Conservation (phyloP, 495 filamentous ascomycete species). For the Parmelia sp. region DNA sequence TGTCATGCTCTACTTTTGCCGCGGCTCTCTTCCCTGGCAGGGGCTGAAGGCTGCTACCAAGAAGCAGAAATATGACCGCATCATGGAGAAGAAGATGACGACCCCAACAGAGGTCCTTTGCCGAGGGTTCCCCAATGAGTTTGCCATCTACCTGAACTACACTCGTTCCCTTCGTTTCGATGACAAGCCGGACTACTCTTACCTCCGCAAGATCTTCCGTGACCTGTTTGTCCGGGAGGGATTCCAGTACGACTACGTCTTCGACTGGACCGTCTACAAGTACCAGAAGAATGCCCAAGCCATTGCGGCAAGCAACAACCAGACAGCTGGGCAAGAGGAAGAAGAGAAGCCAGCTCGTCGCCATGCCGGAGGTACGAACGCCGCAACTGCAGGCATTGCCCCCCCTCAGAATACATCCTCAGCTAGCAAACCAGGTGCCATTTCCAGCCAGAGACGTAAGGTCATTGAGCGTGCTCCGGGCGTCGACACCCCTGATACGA, state of each 20-base stretch:
- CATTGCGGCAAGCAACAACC: conserved; percentile 67
- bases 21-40: conserved; percentile 98
- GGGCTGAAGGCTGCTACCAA: conserved; percentile 99
- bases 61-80: conserved; percentile 99
- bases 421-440: conserved; percentile 62
- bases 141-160: conserved; percentile 99
- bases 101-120: conserved; percentile 98
- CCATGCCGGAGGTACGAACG: conserved; percentile 50
- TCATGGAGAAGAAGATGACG: conserved; percentile 99
- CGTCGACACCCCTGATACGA: conserved; percentile 76
- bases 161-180: conserved; percentile 97
- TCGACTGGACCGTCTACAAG: conserved; percentile 99
- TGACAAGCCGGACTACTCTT: conserved; percentile 99
- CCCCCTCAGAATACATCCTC: conserved; percentile 48
- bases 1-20: conserved; percentile 99
- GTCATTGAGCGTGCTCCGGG: conserved; percentile 59
- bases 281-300: conserved; percentile 99
- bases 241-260: conserved; percentile 99
- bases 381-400: conserved; percentile 52
- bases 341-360: conserved; percentile 64
- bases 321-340: conserved; percentile 62
- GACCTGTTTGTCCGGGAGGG: conserved; percentile 98
- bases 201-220: conserved; percentile 99
- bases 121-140: conserved; percentile 98
- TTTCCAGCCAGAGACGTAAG: conserved; percentile 77